Base-by-base conservation (phyloP, 169 alveolate species). In the Cryptosporidium baileyi region DNA sequence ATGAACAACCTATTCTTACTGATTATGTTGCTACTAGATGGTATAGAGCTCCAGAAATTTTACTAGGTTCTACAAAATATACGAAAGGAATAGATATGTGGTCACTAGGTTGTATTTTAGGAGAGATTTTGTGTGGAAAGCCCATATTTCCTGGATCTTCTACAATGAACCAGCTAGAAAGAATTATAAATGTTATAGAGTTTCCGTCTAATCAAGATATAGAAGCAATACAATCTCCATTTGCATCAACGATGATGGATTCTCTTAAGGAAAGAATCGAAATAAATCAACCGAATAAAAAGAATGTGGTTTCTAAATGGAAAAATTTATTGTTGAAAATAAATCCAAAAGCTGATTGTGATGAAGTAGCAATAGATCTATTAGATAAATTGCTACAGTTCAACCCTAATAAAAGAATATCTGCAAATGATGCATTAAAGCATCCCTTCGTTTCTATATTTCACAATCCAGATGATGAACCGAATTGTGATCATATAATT, bases 41-140 rank as follows among this genome's bases (percentile, higher is more conserved):
- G 99, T 98, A 98, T 90, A 92, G 99, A 34, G 99, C 99, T 0
- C 99, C 99, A 1, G 99, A 97, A 91, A 96, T 97, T 19, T 85
- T 97, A 45, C 90, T 96, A 36, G 99, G 99, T 22, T 94, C 97
- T 82, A 95, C 98, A 41, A 94, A 94, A 45, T 98, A 98, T 90
- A 96, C 99, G n/a, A 96, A 97, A 89, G 99, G 99, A 32, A 99
- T 97, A 7, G 99, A 98, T 88, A 97, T 97, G 98, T 98, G 99
- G 99, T 96, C 99, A 9, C 93, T 98, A 32, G 99, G 99, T 15
- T 98, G 99, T 82, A 97, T 98, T 59, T 90, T 97, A 80, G 99
- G 98, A 5, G 99, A 98, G 89, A 92, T 98, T 54, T 90, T 97
- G 24, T 80, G 92, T 5, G 99, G 99, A 2, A 96, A 95, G 43